These are phyloP conservation scores for Prinsepia uniflora DNA, from an alignment of 306 rosid genomes.

Conservation along the genomic window DNA sequence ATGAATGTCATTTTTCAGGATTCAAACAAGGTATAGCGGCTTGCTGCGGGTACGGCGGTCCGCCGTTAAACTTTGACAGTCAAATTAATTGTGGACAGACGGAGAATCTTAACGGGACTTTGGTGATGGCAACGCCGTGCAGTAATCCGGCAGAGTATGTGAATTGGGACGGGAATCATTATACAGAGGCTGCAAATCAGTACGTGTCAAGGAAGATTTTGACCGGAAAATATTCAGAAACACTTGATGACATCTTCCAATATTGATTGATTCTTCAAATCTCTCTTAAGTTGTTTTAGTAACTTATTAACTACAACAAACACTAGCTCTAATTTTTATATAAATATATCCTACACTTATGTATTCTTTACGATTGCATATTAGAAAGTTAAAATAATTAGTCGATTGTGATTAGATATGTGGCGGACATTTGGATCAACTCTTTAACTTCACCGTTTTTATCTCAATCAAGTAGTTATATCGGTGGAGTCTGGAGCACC, in stretches of 20 bases:
- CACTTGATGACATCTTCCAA: slow-evolving; percentile 16
- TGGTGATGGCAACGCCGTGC: slow-evolving; percentile 28
- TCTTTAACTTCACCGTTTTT: too few species aligned
- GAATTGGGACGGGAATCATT: slow-evolving; percentile 46
- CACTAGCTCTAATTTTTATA: too few species aligned
- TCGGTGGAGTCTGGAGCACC: too few species aligned
- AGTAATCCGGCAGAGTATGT: slow-evolving; percentile 29
- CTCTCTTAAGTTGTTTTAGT: background rate
- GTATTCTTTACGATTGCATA: too few species aligned
- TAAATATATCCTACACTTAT: too few species aligned
- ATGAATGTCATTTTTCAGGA: slow-evolving; percentile 15
- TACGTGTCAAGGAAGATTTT: slow-evolving; percentile 30
- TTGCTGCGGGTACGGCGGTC: slow-evolving; percentile 45
- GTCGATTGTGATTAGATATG: too few species aligned
- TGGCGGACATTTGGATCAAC: too few species aligned
- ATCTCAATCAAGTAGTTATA: too few species aligned
- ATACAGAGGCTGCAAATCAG: slow-evolving; percentile 41
- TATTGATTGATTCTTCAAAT: background rate
- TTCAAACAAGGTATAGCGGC: slow-evolving; percentile 36
- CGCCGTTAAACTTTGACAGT: slow-evolving; percentile 34
- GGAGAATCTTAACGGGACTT: slow-evolving; percentile 27
- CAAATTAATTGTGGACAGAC: slow-evolving; percentile 35
- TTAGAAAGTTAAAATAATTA: too few species aligned
- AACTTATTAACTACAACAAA: too few species aligned
- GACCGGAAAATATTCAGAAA: slow-evolving; percentile 28